phyloP scores from a whole-genome alignment of 495 filamentous ascomycete genomes.

The Penicillium paxilli region DNA sequence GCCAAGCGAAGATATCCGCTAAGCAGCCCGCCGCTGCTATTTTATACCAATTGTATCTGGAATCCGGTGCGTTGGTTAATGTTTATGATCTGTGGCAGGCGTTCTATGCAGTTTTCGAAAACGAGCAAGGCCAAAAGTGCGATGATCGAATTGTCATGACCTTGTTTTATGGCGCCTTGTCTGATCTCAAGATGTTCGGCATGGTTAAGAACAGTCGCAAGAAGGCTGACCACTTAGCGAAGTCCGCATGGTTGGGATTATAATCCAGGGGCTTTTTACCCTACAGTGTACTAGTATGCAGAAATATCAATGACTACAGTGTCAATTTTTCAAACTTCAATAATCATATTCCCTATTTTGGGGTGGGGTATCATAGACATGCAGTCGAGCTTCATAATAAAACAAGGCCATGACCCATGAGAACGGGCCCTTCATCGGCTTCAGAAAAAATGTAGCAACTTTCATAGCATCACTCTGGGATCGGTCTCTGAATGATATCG shows the following conservation, averaged over 20 bases:
- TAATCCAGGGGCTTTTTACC: conserved; percentile 28
- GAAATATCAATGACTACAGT: conserved; percentile 2
- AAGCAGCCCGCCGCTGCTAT: conserved; percentile 79
- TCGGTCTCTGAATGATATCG: conserved; percentile 51
- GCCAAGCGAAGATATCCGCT: conserved; percentile 46
- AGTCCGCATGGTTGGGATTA: conserved; percentile 70
- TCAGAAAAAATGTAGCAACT: not conserved
- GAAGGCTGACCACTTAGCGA: conserved; percentile 88
- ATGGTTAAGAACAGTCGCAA: conserved; percentile 87
- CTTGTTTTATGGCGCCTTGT: conserved; percentile 78
- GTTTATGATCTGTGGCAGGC: conserved; percentile 87
- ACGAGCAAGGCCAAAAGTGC: conserved; percentile 54
- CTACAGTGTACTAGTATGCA: not conserved
- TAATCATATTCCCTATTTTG: conserved; percentile 14
- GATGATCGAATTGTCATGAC: conserved; percentile 56
- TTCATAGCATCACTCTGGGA: conserved; percentile 9
- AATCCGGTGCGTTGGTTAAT: conserved; percentile 86
- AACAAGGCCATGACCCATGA: not conserved
- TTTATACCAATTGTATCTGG: conserved; percentile 87
- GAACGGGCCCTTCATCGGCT: not conserved
- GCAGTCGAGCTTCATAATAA: conserved; percentile 9
- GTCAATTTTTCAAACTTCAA: conserved; percentile 11
- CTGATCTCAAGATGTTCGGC: conserved; percentile 81
- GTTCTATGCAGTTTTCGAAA: conserved; percentile 73
- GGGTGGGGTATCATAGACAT: conserved; percentile 27